Conservation (phyloP, 768 basidiomycete species). For the Collybia mongolica region DNA sequence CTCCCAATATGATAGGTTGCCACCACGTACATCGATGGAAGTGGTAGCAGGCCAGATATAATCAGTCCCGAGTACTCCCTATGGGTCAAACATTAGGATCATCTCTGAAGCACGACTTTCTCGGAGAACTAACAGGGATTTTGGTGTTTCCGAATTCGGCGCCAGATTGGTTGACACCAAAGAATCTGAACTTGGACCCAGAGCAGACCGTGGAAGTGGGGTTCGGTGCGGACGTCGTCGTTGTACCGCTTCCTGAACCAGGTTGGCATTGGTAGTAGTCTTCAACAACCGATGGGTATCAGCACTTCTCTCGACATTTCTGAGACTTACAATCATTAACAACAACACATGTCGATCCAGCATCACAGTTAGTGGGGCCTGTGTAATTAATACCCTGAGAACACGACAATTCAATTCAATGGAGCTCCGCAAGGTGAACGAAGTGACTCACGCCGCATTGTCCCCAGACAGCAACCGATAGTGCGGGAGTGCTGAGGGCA, state of each 20-base stretch:
- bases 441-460: constrained; percentile 48
- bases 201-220: constrained; percentile 35
- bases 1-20: neutral
- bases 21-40: constrained; percentile 29
- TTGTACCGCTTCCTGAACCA: constrained; percentile 18
- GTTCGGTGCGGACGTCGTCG: constrained; percentile 24
- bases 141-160: constrained; percentile 55
- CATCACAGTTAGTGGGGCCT: constrained; percentile 45
- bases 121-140: constrained; percentile 40
- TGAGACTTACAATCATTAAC: constrained; percentile 38
- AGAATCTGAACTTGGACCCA: constrained; percentile 58
- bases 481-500: constrained; percentile 24
- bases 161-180: constrained; percentile 63
- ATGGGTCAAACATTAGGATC: neutral
- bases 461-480: constrained; percentile 42
- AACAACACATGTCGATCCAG: constrained; percentile 39
- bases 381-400: constrained; percentile 37
- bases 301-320: too few relatives aligned
- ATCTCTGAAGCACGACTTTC: neutral
- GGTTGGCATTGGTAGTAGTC: constrained; percentile 51
- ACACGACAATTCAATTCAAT: neutral
- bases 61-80: constrained; percentile 38
- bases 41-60: constrained; percentile 52
- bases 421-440: neutral
- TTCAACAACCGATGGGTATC: constrained; percentile 12